Percentiles rank a stretch among this genome's conserved stretches.
Evolutionary conservation across 2,329 filamentous ascomycete species (phyloP).

Genomic region (Neoscytalidium dimidiatum): DNA sequence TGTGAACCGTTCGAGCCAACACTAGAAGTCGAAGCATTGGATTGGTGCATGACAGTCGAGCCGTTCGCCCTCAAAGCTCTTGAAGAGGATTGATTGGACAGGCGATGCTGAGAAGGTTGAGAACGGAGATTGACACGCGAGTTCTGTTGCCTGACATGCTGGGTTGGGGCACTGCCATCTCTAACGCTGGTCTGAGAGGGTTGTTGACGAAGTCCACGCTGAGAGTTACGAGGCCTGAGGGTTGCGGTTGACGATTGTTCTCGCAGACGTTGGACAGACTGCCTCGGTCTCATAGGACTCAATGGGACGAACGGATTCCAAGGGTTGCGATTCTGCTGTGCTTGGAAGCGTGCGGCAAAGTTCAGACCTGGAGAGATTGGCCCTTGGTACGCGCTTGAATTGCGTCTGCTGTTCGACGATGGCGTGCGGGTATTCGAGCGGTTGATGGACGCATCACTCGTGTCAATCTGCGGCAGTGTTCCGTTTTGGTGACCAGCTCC

Average conservation of each 20-base stretch:
- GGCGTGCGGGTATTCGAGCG: slow-evolving; percentile 9
- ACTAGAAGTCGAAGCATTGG: slow-evolving; percentile 20
- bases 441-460: neutral
- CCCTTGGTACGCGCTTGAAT: slow-evolving; percentile 11
- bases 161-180: slow-evolving; percentile 29
- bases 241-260: slow-evolving; percentile 43
- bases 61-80: slow-evolving; percentile 38
- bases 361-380: slow-evolving; percentile 29
- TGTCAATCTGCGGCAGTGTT: neutral
- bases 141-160: slow-evolving; percentile 34
- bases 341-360: slow-evolving; percentile 34
- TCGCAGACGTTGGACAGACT: slow-evolving; percentile 33
- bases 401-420: slow-evolving; percentile 9
- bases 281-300: slow-evolving; percentile 31
- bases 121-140: slow-evolving; percentile 39
- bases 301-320: slow-evolving; percentile 39
- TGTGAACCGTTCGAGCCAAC: slow-evolving; percentile 27
- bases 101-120: slow-evolving; percentile 38
- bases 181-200: slow-evolving; percentile 31
- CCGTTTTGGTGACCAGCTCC: neutral
- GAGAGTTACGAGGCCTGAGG: slow-evolving; percentile 35
- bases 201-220: slow-evolving; percentile 26
- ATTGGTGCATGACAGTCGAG: slow-evolving; percentile 26
- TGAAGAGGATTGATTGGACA: slow-evolving; percentile 37
- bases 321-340: slow-evolving; percentile 35